A percentile compares a stretch with the other conserved stretches of the same genome.
Evolutionary conservation across 148 eudicot genomes (phyloP).

Genomic region (Euryodendron excelsum): DNA sequence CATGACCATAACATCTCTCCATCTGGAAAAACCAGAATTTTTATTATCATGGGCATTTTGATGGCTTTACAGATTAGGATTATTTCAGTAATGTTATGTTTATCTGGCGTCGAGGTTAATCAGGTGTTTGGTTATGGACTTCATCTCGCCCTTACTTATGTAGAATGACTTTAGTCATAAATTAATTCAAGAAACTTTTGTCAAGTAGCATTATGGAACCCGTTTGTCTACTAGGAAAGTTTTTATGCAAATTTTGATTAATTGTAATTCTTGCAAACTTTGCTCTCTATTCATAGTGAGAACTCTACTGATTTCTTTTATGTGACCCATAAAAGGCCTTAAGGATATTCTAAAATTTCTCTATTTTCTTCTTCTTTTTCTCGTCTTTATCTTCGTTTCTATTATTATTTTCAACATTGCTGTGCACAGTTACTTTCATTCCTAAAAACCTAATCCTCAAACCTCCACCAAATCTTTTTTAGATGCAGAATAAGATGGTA

Average conservation of each 20-base stretch:
- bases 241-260: not conserved
- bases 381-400: not conserved
- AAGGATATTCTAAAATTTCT: not conserved
- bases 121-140: not conserved
- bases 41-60: not conserved
- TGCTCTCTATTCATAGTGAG: not conserved
- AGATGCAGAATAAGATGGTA: not conserved
- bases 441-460: not conserved
- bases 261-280: not conserved
- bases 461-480: not conserved
- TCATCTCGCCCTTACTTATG: slow-evolving; percentile 7
- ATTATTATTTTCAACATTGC: not conserved
- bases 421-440: not conserved
- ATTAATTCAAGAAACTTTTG: not conserved
- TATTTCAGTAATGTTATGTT: not conserved
- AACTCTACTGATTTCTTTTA: not conserved
- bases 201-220: not conserved
- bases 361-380: not conserved
- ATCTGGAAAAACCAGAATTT: too few species aligned
- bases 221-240: not conserved
- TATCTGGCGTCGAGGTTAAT: slow-evolving; percentile 2
- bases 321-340: not conserved
- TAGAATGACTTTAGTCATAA: not conserved
- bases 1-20: too few species aligned
- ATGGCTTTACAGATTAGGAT: not conserved